These are phyloP conservation scores for Rhamnella rubrinervis DNA, from an alignment of 331 rosid species.

Conservation along the genomic window DNA sequence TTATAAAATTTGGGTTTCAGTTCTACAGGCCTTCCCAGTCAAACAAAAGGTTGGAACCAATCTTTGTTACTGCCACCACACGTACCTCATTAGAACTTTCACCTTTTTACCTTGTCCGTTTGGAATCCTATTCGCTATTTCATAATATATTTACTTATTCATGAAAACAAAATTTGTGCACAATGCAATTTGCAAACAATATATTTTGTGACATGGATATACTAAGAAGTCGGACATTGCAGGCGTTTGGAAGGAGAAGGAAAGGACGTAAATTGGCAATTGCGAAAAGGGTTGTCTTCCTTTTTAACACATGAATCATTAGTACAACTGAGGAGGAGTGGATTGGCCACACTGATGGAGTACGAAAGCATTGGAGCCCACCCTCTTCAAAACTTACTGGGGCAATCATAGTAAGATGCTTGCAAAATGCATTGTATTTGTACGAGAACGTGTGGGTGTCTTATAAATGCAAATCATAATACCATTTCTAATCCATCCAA, in stretches of 20 bases:
- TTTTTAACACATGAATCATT: constrained; percentile 19
- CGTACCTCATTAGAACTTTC: background rate
- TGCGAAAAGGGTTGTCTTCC: constrained; percentile 4
- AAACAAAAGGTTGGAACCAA: too few relatives aligned
- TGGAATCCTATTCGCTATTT: constrained; percentile 8
- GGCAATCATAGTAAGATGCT: constrained; percentile 5
- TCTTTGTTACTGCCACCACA: too few relatives aligned
- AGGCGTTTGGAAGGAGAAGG: background rate
- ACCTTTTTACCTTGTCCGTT: constrained; percentile 6
- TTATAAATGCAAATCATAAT: too few relatives aligned
- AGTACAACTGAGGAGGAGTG: constrained; percentile 6
- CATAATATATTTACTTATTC: background rate
- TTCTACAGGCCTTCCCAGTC: background rate
- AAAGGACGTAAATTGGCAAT: background rate
- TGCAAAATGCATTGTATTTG: background rate
- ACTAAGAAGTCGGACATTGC: background rate
- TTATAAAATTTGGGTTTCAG: constrained; percentile 11
- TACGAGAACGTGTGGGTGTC: background rate
- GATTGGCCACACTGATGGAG: constrained; percentile 12
- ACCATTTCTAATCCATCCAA: too few relatives aligned
- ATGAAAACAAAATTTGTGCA: background rate
- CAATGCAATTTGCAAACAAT: background rate
- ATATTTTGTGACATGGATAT: background rate
- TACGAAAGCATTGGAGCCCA: constrained; percentile 25
- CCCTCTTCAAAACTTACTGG: constrained; percentile 20